Evolutionary conservation across 2,329 filamentous ascomycete genomes (phyloP), one percentile per base, ranked within the genome.

Genomic region (Botrytis pseudocinerea): DNA sequence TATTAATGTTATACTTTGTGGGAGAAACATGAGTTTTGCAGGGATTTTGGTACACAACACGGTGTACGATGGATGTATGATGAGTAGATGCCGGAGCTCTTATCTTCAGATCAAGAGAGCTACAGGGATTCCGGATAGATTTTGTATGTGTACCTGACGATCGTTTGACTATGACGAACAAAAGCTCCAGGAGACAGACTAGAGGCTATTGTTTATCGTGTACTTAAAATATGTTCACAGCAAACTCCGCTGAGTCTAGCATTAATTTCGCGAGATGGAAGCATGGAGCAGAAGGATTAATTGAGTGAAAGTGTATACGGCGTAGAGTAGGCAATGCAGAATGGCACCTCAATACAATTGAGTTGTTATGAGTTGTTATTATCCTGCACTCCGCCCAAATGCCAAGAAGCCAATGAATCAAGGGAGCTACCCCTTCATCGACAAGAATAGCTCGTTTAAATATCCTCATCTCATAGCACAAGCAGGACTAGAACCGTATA

Each of bases 371-470:
- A 14, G 48, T 51, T 51, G 48, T 51, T 51, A 51, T 51, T 51
- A n/a, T n/a, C 25, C 18, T 48, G 14, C 18, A 35, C 28, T 64
- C n/a, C 48, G 22, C 35, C n/a, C 25, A 28, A 68, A 25, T 68
- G 64, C 64, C 64, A 68, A 68, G 64, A 57, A 7, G 2, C 48
- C 16, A 42, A 51, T 25, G 42, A 28, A 40, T 54, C 1, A 20
- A 20, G 48, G 25, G 40, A 22, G 14, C 38, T 42, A 57, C 64
- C 35, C 35, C 64, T 68, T 68, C 48, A 68, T 68, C 14, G 12
- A n/a, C 48, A 16, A 54, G 25, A 28, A 68, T 38, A 57, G 16
- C 48, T 68, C 64, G 64, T 54, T 22, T 68, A 68, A 42, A 38
- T n/a, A 54, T 16, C 25, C 48, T 54, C 12, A 51, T 16, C 48